A percentile compares a stretch with the other conserved stretches of the same genome.
These are phyloP conservation scores for Zygoascus meyerae DNA, from an alignment of 1,139 yeast species.

Conservation along the genomic window DNA sequence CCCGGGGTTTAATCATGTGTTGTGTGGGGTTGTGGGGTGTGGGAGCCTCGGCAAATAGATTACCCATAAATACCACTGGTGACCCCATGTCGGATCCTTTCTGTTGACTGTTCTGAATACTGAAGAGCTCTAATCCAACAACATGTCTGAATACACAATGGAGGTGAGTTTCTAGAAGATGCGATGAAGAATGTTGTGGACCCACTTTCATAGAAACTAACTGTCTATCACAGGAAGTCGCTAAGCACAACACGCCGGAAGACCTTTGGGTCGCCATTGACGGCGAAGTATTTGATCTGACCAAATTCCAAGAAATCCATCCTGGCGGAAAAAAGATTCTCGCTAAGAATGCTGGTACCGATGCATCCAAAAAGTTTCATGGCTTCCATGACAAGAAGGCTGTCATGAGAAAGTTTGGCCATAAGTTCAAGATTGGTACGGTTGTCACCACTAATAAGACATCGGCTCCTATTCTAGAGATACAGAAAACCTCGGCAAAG, in stretches of 20 bases:
- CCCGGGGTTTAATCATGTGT: conserved; percentile 38
- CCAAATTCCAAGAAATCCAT: conserved; percentile 82
- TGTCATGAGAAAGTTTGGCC: conserved; percentile 37
- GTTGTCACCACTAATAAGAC: conserved; percentile 22
- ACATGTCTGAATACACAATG: conserved; percentile 5
- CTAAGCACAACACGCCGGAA: conserved; percentile 68
- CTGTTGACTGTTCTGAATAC: background rate
- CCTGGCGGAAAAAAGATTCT: conserved; percentile 85
- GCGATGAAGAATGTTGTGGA: too few relatives aligned
- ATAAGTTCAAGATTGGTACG: conserved; percentile 36
- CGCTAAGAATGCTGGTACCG: conserved; percentile 77
- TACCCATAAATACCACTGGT: conserved; percentile 1
- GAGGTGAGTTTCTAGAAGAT: conserved; percentile 4
- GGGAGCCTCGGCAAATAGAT: conserved; percentile 1
- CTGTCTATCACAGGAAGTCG: conserved; percentile 49
- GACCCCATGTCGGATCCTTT: background rate
- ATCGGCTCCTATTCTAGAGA: conserved; percentile 18
- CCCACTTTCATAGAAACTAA: too few relatives aligned
- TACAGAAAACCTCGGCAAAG: conserved; percentile 13
- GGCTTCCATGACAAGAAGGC: conserved; percentile 40
- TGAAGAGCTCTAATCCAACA: background rate
- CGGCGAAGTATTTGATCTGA: conserved; percentile 75
- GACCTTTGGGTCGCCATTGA: conserved; percentile 87
- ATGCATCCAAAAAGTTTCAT: conserved; percentile 75
- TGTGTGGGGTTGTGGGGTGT: conserved; percentile 3